A percentile compares a stretch with the other conserved stretches of the same genome.
Evolutionary conservation across 148 eudicot genomes (phyloP).

Genomic region (Camellia sinensis): DNA sequence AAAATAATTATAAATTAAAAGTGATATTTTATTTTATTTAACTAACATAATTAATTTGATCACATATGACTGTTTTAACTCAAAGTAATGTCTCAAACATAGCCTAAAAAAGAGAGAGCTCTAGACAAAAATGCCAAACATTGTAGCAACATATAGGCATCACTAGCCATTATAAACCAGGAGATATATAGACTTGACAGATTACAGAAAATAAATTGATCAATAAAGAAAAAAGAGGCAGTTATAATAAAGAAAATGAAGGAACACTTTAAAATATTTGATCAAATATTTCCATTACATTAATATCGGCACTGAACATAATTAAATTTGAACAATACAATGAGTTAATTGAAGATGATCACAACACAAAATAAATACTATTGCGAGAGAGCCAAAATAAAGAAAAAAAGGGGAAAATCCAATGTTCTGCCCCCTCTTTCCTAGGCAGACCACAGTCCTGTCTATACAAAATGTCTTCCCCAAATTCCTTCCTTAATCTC

Average conservation of each 20-base stretch:
- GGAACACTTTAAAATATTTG: neutral
- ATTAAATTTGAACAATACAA: neutral
- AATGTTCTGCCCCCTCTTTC: neutral
- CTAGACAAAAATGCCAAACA: too few species aligned
- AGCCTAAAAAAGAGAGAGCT: too few species aligned
- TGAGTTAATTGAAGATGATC: neutral
- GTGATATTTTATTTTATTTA: too few species aligned
- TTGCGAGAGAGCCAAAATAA: neutral
- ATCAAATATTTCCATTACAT: neutral
- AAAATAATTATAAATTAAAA: too few species aligned
- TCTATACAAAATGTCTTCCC: constrained; percentile 11
- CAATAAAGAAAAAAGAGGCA: too few species aligned
- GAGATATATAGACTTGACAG: neutral
- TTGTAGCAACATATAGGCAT: too few species aligned
- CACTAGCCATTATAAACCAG: neutral
- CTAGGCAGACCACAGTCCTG: neutral
- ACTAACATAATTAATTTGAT: too few species aligned
- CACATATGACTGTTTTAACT: too few species aligned
- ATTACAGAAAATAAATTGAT: too few species aligned
- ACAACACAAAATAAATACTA: neutral
- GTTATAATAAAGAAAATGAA: neutral
- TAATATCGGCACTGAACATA: neutral
- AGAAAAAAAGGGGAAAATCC: constrained; percentile 1
- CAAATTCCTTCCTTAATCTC: neutral
- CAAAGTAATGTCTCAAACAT: too few species aligned